Evolutionary conservation across 2,329 filamentous ascomycete genomes (phyloP).

Genomic region (Phoma sp.): DNA sequence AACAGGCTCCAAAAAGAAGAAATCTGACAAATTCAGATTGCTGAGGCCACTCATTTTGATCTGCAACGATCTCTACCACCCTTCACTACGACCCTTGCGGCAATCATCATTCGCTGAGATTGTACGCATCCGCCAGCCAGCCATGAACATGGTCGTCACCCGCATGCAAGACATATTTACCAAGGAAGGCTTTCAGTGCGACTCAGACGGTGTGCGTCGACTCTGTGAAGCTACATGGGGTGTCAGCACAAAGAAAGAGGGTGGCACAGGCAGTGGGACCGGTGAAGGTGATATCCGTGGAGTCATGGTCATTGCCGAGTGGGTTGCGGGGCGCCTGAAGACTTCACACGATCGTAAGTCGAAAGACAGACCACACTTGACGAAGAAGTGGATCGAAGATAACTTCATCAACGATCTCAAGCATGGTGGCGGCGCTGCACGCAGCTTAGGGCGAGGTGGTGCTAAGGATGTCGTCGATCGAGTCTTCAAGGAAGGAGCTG

Average conservation of each 20-base stretch:
- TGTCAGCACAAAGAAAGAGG: conserved; percentile 74
- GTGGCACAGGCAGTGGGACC: conserved; percentile 63
- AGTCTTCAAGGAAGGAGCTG: conserved; percentile 81
- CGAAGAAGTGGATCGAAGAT: conserved; percentile 78
- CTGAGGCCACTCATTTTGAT: conserved; percentile 90
- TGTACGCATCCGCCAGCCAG: conserved; percentile 88
- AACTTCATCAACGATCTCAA: conserved; percentile 72
- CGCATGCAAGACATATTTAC: conserved; percentile 85
- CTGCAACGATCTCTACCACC: conserved; percentile 96
- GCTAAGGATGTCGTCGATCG: conserved; percentile 77
- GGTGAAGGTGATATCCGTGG: conserved; percentile 80
- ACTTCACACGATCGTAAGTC: conserved; percentile 48
- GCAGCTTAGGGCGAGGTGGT: conserved; percentile 75
- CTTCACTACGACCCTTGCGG: conserved; percentile 84
- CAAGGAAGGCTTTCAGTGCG: conserved; percentile 86
- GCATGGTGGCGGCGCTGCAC: conserved; percentile 73
- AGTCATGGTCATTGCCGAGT: conserved; percentile 86
- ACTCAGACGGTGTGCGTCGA: conserved; percentile 86
- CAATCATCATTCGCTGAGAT: conserved; percentile 86
- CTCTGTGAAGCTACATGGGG: conserved; percentile 86
- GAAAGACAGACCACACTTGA: conserved; percentile 61
- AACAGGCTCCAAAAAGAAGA: conserved; percentile 62
- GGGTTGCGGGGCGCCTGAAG: conserved; percentile 77
- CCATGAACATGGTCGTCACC: conserved; percentile 82
- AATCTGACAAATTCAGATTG: conserved; percentile 85